Base-by-base conservation (phyloP, 1,139 yeast genomes). In the Geotrichum phurueaensis region DNA sequence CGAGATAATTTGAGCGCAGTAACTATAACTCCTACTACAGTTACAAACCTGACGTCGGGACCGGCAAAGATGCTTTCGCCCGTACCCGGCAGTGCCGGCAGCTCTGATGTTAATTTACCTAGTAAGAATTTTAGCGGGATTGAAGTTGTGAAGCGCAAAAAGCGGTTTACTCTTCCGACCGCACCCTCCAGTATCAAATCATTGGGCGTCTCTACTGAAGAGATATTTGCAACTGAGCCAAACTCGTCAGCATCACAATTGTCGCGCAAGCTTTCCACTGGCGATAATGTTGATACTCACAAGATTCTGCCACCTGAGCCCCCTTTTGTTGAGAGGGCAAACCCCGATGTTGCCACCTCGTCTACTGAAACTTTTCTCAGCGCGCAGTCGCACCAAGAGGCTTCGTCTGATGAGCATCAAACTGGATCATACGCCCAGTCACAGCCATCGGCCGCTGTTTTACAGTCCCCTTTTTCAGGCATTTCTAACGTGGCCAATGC, bases 281-380 rank as follows among this genome's bases (percentile, higher is more conserved):
- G 20, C 6, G 12, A 52, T 20, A 48, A 15, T 20, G 33, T 15
- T 15, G 29, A 15, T n/a, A 36, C 13, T 27, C 15, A 23, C 23
- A 27, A 27, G 33, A 25, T 13, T 18, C 53, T 51, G 15, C 54
- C 33, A 4, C 61, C 61, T 4, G 51, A 18, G 15, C 61, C 61
- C 2, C 50, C 55, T 5, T 58, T 58, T 51, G 29, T 27, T n/a
- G 15, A n/a, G 13, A 27, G 54, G 9, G 25, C 47, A 1, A 47
- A 27, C 5, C 18, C 10, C 2, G 53, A 58, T 10, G 7, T 7
- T 50, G 33, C 22, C 20, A 50, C 20, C 10, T 50, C 53, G 3
- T 60, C 62, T 13, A 58, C 54, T 45, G 62, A 60, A 29, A 53
- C 56, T 27, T 60, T 50, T 25, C 23, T 50, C 47, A 58, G 59